A percentile compares a stretch with the other conserved stretches of the same genome.
Conservation (phyloP, 176 grass and related monocot species). For the Zoysia japonica region DNA sequence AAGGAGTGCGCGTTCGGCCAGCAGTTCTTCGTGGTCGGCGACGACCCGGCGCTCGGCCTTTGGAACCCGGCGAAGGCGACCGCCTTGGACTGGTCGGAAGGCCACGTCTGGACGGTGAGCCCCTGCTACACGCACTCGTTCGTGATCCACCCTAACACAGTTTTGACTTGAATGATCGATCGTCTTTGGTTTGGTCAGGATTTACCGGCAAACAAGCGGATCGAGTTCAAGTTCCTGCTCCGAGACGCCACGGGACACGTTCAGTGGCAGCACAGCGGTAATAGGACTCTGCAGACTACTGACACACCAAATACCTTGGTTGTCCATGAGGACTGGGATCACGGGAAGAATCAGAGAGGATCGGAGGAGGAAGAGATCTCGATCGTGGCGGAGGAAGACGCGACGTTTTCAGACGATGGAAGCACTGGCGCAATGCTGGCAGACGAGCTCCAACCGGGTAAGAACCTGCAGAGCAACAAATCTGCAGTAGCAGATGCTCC, state of each 20-base stretch:
- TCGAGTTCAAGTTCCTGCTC: conserved; percentile 86
- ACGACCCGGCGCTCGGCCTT: conserved; percentile 45
- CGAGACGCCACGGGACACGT: conserved; percentile 46
- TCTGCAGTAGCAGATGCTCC: not conserved
- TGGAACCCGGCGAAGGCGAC: conserved; percentile 58
- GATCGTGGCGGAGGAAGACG: not conserved
- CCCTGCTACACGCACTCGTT: not conserved
- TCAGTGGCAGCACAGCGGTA: conserved; percentile 59
- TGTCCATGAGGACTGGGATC: conserved; percentile 74
- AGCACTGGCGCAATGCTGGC: not conserved
- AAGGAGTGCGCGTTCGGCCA: conserved; percentile 60
- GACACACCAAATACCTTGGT: conserved; percentile 48
- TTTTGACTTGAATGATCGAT: not conserved
- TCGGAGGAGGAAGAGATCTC: conserved; percentile 32
- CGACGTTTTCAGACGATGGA: not conserved
- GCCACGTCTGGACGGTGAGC: conserved; percentile 56
- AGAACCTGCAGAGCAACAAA: conserved; percentile 4
- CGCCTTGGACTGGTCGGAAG: conserved; percentile 60
- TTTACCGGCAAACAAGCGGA: conserved; percentile 40
- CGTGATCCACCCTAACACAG: too few relatives aligned
- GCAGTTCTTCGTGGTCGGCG: conserved; percentile 56
- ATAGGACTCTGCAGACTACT: conserved; percentile 44
- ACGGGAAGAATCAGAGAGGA: conserved; percentile 38
- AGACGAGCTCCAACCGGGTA: not conserved
- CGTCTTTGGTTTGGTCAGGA: conserved; percentile 42